These are phyloP conservation scores for Trametes sanguinea DNA, from an alignment of 768 basidiomycete species.

Conservation along the genomic window DNA sequence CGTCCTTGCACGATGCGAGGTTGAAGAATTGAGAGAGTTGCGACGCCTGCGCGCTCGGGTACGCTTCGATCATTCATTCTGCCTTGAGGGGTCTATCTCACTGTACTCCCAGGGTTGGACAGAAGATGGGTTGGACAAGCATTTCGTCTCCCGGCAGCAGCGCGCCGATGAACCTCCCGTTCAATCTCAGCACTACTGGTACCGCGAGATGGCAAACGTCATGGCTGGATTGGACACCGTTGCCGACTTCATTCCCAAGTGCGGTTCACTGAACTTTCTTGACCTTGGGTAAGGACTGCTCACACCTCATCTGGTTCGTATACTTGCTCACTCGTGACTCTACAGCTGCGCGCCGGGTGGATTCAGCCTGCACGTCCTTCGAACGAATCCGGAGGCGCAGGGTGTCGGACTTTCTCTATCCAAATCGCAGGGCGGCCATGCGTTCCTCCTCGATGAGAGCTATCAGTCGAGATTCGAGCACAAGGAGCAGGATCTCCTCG, in stretches of 20 bases:
- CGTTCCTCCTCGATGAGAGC: neutral
- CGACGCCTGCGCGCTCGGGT: too few species aligned
- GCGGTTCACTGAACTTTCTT: neutral
- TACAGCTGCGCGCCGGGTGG: constrained; percentile 8
- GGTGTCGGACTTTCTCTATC: constrained; percentile 4
- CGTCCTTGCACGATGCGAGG: too few species aligned
- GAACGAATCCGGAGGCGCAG: neutral
- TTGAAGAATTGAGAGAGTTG: too few species aligned
- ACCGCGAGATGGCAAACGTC: neutral
- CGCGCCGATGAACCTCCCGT: neutral
- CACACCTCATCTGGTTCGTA: neutral
- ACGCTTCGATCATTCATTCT: too few species aligned
- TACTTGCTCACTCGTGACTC: neutral
- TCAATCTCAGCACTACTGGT: neutral
- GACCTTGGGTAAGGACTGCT: neutral
- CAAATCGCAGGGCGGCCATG: neutral
- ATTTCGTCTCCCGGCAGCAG: neutral
- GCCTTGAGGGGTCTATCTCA: too few species aligned
- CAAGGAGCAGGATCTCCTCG: neutral
- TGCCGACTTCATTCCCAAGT: neutral
- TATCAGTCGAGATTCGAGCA: neutral
- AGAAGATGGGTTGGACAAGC: neutral
- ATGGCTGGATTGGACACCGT: neutral
- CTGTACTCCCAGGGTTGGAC: neutral
- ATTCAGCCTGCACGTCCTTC: constrained; percentile 2